These are phyloP conservation scores for Climacium dendroides DNA, from an alignment of 225 moss, liverwort and hornwort genomes.

Conservation along the genomic window DNA sequence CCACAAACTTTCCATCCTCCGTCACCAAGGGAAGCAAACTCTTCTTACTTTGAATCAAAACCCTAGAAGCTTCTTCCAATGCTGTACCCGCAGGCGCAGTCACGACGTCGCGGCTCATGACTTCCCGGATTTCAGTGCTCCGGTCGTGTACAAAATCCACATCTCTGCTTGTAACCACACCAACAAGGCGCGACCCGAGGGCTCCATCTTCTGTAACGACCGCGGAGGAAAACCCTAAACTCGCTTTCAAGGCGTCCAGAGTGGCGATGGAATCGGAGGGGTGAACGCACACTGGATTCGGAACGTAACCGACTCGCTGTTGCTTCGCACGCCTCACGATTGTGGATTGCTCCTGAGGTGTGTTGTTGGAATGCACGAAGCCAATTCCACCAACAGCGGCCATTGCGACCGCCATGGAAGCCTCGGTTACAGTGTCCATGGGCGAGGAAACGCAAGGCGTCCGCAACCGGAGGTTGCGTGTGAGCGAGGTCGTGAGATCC, in stretches of 20 bases:
- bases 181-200: neutral
- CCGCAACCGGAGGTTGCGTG: neutral
- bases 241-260: neutral
- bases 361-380: neutral
- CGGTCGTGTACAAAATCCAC: neutral
- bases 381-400: neutral
- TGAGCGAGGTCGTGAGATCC: neutral
- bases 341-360: neutral
- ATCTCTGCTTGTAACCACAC: neutral
- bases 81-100: neutral
- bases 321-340: neutral
- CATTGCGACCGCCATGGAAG: neutral
- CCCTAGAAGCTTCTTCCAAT: neutral
- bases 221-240: neutral
- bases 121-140: neutral
- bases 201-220: neutral
- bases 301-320: neutral
- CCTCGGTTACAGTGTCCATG: neutral
- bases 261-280: neutral
- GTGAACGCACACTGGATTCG: neutral
- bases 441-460: neutral
- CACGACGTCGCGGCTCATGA: neutral
- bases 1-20: neutral
- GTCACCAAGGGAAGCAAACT: neutral
- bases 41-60: neutral